Base-by-base conservation (phyloP, 2,329 filamentous ascomycete genomes). In the Aspergillus aculeatus region DNA sequence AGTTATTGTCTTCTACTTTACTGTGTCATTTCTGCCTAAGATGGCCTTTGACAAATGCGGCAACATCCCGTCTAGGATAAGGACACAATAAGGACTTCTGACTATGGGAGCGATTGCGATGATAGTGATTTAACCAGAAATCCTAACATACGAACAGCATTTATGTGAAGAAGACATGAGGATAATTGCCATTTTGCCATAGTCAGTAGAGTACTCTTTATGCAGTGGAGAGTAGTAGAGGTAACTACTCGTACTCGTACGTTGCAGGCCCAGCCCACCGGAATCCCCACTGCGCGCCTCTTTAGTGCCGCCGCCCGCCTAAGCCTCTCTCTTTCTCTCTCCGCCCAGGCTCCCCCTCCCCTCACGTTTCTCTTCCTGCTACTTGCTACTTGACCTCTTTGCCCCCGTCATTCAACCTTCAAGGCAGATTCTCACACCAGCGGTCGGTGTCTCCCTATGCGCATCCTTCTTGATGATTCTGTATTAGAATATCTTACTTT, bases 361-460 rank as follows among this genome's bases (percentile, higher is more conserved):
- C 44, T 29, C 19, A 24, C 53, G 32, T 23, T 26, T 50, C 44
- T 48, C 21, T 51, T 58, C 56, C 21, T 51, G 51, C 57, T 53
- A 60, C 55, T 31, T 51, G 51, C 57, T 53, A 60, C 55, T 49
- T 57, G 58, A 60, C 57, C 41, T 56, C 52, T 50, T 52, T 58
- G 53, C 23, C 41, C 54, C 21, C 53, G 16, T 31, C 53, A 44
- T 47, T 35, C 12, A 35, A 35, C 53, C 41, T 21, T 29, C 11
- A 55, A 55, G 38, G 26, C 38, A 31, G 16, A 31, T 31, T 47
- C 38, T 19, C 26, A 47, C 12, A 47, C n/a, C 44, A 44, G 32
- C 53, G 19, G 26, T 29, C 19, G 48, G 26, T 47, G 26, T 29
- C 26, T 29, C 52, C 48, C 38, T 49, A 1, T 12, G 19, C 29